Base-by-base conservation (phyloP, 805 yeast species). In the Debaryomyces prosopidis region DNA sequence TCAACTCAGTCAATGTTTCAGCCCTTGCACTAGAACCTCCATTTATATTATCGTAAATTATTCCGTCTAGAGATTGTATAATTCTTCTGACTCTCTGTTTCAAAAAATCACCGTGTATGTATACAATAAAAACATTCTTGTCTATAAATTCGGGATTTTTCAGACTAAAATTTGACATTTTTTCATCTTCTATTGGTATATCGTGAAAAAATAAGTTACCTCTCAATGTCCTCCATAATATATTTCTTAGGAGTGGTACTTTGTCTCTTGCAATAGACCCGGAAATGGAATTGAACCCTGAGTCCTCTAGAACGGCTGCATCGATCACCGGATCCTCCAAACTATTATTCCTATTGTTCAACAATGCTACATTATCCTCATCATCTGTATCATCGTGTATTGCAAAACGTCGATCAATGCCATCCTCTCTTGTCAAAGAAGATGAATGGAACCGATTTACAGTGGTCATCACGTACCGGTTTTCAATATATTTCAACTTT, bases 141-240 rank as follows among this genome's bases (percentile, higher is more conserved):
- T 58, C 61, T 35, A 62, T 57, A 28, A 55, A 45, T 27, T 53
- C 59, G 11, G 53, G 39, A 14, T 43, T 40, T 16, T 51, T 50
- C 4, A 42, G 36, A 20, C 43, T 46, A 19, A 31, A 20, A 20
- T 52, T 43, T 8, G 56, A 45, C 33, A 50, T 46, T 32, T 54
- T 51, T 20, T 59, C 59, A 4, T 53, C 58, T 10, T 51, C 52
- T 14, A 72, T 66, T 3, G 69, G 68, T n/a, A 62, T 55, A 44
- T 71, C 76, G 49, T 66, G 64, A 50, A 72, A 70, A 48, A 52
- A 71, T 39, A 71, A 58, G 52, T 72, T 72, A 17, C 77, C 77
- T 45, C 76, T 54, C 30, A 69, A 58, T 1, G 75, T 65, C 50
- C 77, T 62, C 76, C 76, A 72, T 36, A 72, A 54, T 28, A 72